A percentile compares a stretch with the other conserved stretches of the same genome.
phyloP scores from a whole-genome alignment of 192 early-diverging fungal species.

The Rhizophagus prolifer region DNA sequence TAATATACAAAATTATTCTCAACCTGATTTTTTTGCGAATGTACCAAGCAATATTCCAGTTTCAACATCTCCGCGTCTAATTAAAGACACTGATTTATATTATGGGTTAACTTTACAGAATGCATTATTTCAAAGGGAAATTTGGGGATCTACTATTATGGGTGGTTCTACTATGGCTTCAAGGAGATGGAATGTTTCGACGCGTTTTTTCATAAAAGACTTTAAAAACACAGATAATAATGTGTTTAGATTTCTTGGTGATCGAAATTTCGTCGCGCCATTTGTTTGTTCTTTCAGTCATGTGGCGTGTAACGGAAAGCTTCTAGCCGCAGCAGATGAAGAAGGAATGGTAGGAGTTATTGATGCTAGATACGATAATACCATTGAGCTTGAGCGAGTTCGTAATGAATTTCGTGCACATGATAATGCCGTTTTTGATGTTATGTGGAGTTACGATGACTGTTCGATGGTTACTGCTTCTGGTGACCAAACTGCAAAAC shows the following conservation, averaged over 20 bases:
- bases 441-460: constrained; percentile 72
- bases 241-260: constrained; percentile 20
- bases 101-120: background rate
- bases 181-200: constrained; percentile 22
- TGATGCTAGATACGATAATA: constrained; percentile 47
- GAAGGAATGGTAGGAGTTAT: constrained; percentile 57
- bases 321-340: constrained; percentile 65
- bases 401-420: constrained; percentile 58
- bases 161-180: constrained; percentile 1
- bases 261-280: constrained; percentile 17
- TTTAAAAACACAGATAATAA: constrained; percentile 17
- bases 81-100: background rate
- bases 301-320: constrained; percentile 45
- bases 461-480: constrained; percentile 60
- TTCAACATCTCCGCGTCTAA: background rate
- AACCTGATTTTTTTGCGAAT: background rate
- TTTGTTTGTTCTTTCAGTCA: constrained; percentile 30
- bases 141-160: constrained; percentile 8
- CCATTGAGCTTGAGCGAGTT: constrained; percentile 31
- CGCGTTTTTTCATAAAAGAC: constrained; percentile 26
- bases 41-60: background rate
- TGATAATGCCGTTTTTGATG: constrained; percentile 74
- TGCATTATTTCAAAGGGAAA: constrained; percentile 16
- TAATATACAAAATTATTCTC: background rate
- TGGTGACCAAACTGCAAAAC: constrained; percentile 65